Evolutionary conservation across 2,329 filamentous ascomycete species (phyloP), one percentile per base, ranked within the genome.

Genomic region (Calonectria leucothoes): DNA sequence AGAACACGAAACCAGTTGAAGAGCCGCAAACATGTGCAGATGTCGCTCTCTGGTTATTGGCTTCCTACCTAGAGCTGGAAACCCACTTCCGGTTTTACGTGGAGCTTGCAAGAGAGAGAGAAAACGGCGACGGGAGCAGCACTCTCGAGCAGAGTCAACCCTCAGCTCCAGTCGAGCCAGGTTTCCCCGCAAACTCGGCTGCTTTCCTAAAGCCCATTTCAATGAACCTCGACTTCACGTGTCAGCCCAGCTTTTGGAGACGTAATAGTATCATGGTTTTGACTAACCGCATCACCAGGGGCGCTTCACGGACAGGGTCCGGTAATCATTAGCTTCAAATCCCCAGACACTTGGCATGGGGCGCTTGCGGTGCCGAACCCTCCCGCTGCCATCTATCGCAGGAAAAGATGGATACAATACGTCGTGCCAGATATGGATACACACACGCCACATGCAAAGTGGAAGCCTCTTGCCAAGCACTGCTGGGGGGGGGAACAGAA

Each of bases 141-240:
- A 20, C 42, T 23, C 42, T 23, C 77, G 49, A 52, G 70, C 64
- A 33, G 70, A 39, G 63, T 15, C 64, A 55, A 61, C 48, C 33
- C 57, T 71, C 59, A 73, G 73, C 74, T 77, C 75, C 76, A 77
- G 66, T 72, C 39, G 70, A 76, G 66, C 78, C 77, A 80, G 78
- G 76, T 76, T 80, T 80, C 78, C 78, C 78, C 78, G 77, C 78
- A 80, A 80, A 80, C 63, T 74, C 67, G 59, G 59, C 64, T 74
- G 27, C 59, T 48, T 64, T 64, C 51, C 45, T 69, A 70, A 69
- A 63, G 69, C 55, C 70, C 37, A 71, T 70, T 71, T 67, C 45
- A 55, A 68, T 52, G 74, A 72, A 64, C 61, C 66, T 77, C 69
- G 67, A 71, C 68, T 80, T 80, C 73, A 77, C 76, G 68, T 78